Percentiles rank a stretch among this genome's conserved stretches.
These are phyloP conservation scores for Phytophthora tentaculata DNA, from an alignment of 352 stramenopile species.

Conservation along the genomic window DNA sequence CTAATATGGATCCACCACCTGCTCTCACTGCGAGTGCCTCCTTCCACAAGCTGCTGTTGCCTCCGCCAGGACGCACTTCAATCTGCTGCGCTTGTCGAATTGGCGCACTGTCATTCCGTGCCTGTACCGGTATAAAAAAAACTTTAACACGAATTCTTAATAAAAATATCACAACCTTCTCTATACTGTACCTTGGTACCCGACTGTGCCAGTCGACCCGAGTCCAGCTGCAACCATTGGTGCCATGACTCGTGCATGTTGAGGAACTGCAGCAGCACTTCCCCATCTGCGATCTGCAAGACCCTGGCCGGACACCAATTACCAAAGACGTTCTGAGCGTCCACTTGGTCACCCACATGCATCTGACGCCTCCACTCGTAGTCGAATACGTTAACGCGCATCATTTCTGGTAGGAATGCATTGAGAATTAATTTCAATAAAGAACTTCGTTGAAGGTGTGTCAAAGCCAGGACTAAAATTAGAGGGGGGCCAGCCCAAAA, in stretches of 20 bases:
- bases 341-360: conserved; percentile 63
- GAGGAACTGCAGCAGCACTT: conserved; percentile 74
- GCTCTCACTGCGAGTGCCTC: conserved; percentile 65
- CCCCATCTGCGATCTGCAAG: conserved; percentile 61
- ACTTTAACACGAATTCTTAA: neutral
- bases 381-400: conserved; percentile 74
- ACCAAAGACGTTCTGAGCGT: conserved; percentile 84
- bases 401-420: conserved; percentile 64
- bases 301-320: conserved; percentile 83
- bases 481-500: too few species aligned
- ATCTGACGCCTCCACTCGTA: conserved; percentile 78
- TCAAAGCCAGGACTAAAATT: too few species aligned
- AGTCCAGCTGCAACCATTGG: conserved; percentile 72
- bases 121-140: conserved; percentile 30
- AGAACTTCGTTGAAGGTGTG: too few species aligned
- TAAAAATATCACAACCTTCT: neutral
- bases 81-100: conserved; percentile 74
- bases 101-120: conserved; percentile 59
- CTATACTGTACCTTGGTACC: conserved; percentile 54
- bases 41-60: conserved; percentile 59
- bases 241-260: conserved; percentile 87
- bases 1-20: conserved; percentile 51
- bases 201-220: conserved; percentile 57
- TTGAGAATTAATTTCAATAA: conserved; percentile 8
- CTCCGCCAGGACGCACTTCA: conserved; percentile 60